Evolutionary conservation across 441 rosid species (phyloP), one percentile per base, ranked within the genome.

Genomic region (Croton laevigatus): DNA sequence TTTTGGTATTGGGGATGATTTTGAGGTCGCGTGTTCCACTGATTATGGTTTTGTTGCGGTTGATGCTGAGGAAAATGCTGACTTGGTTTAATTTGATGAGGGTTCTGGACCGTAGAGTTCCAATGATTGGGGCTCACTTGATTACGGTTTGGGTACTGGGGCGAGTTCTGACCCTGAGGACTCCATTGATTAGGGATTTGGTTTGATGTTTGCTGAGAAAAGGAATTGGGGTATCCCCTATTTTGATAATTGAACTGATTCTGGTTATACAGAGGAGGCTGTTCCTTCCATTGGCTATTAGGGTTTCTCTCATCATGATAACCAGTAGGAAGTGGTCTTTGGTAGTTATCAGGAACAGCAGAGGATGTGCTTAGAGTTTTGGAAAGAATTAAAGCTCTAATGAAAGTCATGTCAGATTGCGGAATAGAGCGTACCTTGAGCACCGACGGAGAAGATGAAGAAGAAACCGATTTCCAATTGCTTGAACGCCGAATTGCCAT

Each of bases 351-450:
- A 3, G 79, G 75, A 51, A 71, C 74, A 40, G 94, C 79, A 62
- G 53, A 23, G n/a, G 80, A 81, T 22, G 91, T 79, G 83, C 81
- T 84, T 4, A 85, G 80, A 76, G 78, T 46, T 80, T 71, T 81
- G 40, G 71, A 40, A 9, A 40, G 8, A 9, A 40, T 7, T 6
- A 40, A 40, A 40, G 44, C 10, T 40, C 44, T 6, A 40, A 4
- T 40, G 44, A 78, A 62, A 59, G 70, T 2, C 64, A 65, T 67
- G 58, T 65, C 71, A 72, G 79, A 63, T 44, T 69, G 74, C n/a
- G 32, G 81, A 36, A 57, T 59, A 69, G 71, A 75, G 20, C 86
- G 83, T 74, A 75, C 63, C 72, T 84, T 83, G 61, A 77, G 38
- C 8, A 81, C 67, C n/a, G 32, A 19, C 40, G 83, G 8, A 19